These are phyloP conservation scores for Arabidopsis hybrid DNA, from an alignment of 441 rosid genomes.

Conservation along the genomic window DNA sequence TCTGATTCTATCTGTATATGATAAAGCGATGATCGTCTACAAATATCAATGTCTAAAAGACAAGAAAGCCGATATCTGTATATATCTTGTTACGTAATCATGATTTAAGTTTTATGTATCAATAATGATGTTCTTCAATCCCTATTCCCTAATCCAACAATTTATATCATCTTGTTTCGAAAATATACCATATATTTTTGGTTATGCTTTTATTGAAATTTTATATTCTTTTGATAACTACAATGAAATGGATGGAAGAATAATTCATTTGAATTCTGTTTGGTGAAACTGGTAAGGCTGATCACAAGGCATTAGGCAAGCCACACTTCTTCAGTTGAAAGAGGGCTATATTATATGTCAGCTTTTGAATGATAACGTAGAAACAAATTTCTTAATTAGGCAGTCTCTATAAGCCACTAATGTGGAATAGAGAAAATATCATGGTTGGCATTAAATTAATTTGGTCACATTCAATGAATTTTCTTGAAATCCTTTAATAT, in stretches of 20 bases:
- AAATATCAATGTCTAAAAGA: background rate
- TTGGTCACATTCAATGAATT: constrained; percentile 36
- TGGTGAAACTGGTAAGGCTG: constrained; percentile 19
- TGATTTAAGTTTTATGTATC: background rate
- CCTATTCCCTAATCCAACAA: too few relatives aligned
- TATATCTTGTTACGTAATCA: too few relatives aligned
- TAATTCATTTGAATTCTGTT: background rate
- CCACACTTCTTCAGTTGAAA: constrained; percentile 17
- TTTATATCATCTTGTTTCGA: too few relatives aligned
- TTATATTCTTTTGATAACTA: background rate
- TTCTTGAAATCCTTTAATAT: constrained; percentile 17
- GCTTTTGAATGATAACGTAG: constrained; percentile 19
- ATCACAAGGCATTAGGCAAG: constrained; percentile 18
- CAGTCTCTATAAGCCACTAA: constrained; percentile 26
- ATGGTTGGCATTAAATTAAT: constrained; percentile 5
- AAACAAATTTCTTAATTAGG: background rate
- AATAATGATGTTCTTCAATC: too few relatives aligned
- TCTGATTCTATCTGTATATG: background rate
- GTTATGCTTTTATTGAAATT: too few relatives aligned
- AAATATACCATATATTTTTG: too few relatives aligned
- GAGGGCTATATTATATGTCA: constrained; percentile 1
- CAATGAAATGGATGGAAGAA: background rate
- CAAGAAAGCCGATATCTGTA: too few relatives aligned
- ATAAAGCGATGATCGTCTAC: background rate
- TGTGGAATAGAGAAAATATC: constrained; percentile 5